Evolutionary conservation across 1,284 basidiomycete genomes (phyloP), one percentile per base, ranked within the genome.

Genomic region (Caloboletus firmus): DNA sequence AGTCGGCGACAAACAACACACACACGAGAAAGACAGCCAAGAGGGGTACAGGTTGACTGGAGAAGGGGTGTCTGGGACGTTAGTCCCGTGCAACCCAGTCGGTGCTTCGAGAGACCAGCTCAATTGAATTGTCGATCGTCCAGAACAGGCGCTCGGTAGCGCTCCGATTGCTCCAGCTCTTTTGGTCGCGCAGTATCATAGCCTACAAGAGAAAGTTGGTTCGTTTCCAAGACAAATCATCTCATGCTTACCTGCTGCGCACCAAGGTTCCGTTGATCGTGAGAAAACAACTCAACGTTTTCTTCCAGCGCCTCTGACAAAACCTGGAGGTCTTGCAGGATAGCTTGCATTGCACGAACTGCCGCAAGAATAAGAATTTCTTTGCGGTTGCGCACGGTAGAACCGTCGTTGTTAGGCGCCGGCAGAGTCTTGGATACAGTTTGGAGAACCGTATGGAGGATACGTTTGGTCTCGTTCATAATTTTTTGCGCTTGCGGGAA

Each of bases 161-260:
- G 60, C 90, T 93, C 51, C 92, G 79, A 22, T 85, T 84, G 57
- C 85, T 95, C 94, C 94, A 97, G 66, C 87, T 89, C 72, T 93
- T 93, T 72, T 98, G 95, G 64, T 94, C 89, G 32, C 94, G 81
- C 17, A 97, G 76, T 55, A 97, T 92, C 83, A 95, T 93, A 20
- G 93, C 93, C 88, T 95, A 66, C 9, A 43, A 51, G 49, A 51
- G 51, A 35, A 13, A 15, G 18, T 43, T n/a, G n/a, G 2, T 8
- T 34, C 20, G 7, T 45, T 28, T 12, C 20, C 37, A 42, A 41
- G 28, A 58, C 35, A 18, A 39, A 26, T 20, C 37, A 18, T 49
- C 20, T 28, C 45, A 13, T 26, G 75, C 80, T 58, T 61, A 92
- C 91, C 84, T 95, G 92, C 69, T 97, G 94, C 54, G 93, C 93